phyloP scores from a whole-genome alignment of 805 yeast genomes.

The Jamesozyma hellenica region DNA sequence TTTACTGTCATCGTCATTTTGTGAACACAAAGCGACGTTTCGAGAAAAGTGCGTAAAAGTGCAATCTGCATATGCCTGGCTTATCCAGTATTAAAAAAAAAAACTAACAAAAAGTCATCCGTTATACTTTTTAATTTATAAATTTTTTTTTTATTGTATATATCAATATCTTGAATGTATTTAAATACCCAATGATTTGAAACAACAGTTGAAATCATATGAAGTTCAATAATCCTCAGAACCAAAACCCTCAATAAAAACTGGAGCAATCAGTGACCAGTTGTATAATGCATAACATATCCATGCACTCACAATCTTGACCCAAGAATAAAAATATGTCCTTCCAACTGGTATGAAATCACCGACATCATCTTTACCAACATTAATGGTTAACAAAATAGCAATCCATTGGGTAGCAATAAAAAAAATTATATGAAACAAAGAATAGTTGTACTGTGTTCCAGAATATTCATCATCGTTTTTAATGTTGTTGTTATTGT shows the following conservation, averaged over 20 bases:
- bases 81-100: too few species aligned
- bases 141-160: too few species aligned
- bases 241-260: slow-evolving; percentile 81
- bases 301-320: slow-evolving; percentile 87
- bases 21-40: too few species aligned
- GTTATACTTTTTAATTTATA: too few species aligned
- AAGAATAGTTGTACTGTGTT: slow-evolving; percentile 73
- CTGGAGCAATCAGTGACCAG: slow-evolving; percentile 88
- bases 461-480: slow-evolving; percentile 50
- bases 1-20: too few species aligned
- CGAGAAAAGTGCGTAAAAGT: too few species aligned
- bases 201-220: too few species aligned
- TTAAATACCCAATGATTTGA: too few species aligned
- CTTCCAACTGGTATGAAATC: slow-evolving; percentile 95
- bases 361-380: slow-evolving; percentile 70
- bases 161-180: too few species aligned
- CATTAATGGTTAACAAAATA: slow-evolving; percentile 83
- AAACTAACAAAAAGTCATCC: too few species aligned
- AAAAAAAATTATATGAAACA: slow-evolving; percentile 86
- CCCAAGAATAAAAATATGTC: slow-evolving; percentile 92
- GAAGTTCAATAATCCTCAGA: slow-evolving; percentile 17
- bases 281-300: slow-evolving; percentile 74
- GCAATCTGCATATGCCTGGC: too few species aligned
- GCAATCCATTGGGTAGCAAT: slow-evolving; percentile 97
- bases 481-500: slow-evolving; percentile 17